phyloP scores from a whole-genome alignment of 2,329 filamentous ascomycete species.

The Colletotrichum paranaense region DNA sequence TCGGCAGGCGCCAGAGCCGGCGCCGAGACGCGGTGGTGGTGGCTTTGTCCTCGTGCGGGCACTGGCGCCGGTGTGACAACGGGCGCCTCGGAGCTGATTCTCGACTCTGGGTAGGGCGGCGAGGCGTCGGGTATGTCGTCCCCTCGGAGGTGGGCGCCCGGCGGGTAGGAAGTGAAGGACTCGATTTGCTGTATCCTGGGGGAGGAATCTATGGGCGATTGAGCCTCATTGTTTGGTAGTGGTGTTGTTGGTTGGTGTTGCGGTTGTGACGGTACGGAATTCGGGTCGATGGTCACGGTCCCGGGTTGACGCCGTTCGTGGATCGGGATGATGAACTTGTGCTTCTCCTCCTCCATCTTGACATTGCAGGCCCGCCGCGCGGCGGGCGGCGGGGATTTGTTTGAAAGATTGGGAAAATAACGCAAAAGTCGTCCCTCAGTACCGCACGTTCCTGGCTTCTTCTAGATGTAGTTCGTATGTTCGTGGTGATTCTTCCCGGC shows the following conservation, averaged over 20 bases:
- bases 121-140: conserved; percentile 2
- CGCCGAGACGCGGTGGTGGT: neutral
- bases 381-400: neutral
- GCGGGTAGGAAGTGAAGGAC: conserved; percentile 17
- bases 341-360: conserved; percentile 33
- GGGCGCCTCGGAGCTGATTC: conserved; percentile 12
- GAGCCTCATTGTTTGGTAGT: neutral
- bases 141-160: conserved; percentile 8
- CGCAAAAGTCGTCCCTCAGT: neutral
- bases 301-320: conserved; percentile 26
- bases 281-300: neutral
- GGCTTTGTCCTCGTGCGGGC: conserved; percentile 1
- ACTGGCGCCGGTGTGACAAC: neutral
- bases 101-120: conserved; percentile 20
- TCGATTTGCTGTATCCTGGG: conserved; percentile 29
- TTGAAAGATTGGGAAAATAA: neutral
- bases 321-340: conserved; percentile 33
- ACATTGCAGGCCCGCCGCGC: conserved; percentile 11
- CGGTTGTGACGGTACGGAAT: neutral
- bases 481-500: neutral
- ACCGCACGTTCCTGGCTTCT: neutral
- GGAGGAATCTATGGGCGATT: conserved; percentile 8
- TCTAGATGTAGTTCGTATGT: neutral
- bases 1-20: conserved; percentile 7
- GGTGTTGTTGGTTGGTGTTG: neutral